phyloP scores from a whole-genome alignment of 345 rosid species.

The Pistacia vera region DNA sequence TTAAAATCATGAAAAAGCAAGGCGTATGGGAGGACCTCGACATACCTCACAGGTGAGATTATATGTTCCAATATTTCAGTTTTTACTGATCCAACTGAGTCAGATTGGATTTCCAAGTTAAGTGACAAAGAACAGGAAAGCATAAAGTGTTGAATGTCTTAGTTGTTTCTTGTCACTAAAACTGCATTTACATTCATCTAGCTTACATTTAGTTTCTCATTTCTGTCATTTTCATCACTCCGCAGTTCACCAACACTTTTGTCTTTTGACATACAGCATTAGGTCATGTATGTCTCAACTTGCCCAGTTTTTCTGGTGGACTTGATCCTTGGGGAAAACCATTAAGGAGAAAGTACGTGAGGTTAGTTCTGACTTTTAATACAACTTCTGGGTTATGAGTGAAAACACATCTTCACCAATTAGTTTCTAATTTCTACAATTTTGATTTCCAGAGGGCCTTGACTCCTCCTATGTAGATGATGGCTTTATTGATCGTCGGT shows the following conservation, averaged over 20 bases:
- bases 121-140: background rate
- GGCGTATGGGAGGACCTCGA: constrained; percentile 67
- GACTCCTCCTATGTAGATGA: constrained; percentile 67
- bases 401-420: background rate
- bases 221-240: background rate
- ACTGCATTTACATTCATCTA: too few relatives aligned
- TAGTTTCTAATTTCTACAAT: background rate
- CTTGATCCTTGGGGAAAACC: constrained; percentile 78
- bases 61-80: background rate
- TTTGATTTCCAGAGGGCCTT: constrained; percentile 42
- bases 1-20: constrained; percentile 50
- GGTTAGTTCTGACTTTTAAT: constrained; percentile 35
- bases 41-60: constrained; percentile 49
- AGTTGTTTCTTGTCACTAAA: background rate
- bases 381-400: background rate
- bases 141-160: background rate
- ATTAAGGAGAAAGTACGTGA: constrained; percentile 39
- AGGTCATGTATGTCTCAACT: constrained; percentile 79
- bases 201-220: constrained; percentile 10
- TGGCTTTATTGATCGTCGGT: constrained; percentile 56
- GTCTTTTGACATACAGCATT: constrained; percentile 46
- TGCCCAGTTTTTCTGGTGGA: constrained; percentile 85
- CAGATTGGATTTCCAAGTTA: background rate
- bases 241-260: constrained; percentile 7
- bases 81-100: background rate